Evolutionary conservation across 1,284 basidiomycete species (phyloP).

Genomic region (Neolentinus lepideus): DNA sequence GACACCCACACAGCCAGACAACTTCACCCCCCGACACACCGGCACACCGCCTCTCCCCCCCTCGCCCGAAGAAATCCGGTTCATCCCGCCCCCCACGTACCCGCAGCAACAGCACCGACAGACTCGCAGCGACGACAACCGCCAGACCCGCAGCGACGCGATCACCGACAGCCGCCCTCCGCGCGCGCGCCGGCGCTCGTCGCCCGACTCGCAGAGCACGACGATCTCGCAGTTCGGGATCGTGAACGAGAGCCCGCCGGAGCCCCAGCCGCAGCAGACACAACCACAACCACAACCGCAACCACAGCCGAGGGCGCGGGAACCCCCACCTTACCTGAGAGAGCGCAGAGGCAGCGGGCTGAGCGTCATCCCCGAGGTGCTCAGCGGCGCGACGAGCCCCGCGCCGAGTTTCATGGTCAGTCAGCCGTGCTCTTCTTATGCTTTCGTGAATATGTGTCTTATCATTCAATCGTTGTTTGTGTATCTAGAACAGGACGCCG

Average conservation of each 20-base stretch:
- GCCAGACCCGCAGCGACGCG: neutral
- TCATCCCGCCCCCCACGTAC: neutral
- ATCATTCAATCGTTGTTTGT: neutral
- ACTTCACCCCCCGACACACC: neutral
- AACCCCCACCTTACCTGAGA: neutral
- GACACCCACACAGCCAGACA: neutral
- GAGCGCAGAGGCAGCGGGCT: neutral
- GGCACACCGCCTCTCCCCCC: neutral
- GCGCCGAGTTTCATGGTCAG: neutral
- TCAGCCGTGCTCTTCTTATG: neutral
- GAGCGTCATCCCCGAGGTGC: constrained; percentile 1
- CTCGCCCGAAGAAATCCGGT: neutral
- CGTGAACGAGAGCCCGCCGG: neutral
- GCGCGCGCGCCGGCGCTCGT: neutral
- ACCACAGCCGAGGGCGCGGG: too few species aligned
- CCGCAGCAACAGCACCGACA: neutral
- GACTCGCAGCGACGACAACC: neutral
- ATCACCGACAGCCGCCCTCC: neutral
- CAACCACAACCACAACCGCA: too few species aligned
- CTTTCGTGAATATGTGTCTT: neutral
- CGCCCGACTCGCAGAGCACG: constrained; percentile 1
- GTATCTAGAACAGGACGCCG: neutral
- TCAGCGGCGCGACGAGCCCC: neutral
- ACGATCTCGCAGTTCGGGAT: constrained; percentile 2
- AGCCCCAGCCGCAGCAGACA: neutral